Evolutionary conservation across 805 yeast species (phyloP), one percentile per base, ranked within the genome.

Genomic region (Komagataella populi): DNA sequence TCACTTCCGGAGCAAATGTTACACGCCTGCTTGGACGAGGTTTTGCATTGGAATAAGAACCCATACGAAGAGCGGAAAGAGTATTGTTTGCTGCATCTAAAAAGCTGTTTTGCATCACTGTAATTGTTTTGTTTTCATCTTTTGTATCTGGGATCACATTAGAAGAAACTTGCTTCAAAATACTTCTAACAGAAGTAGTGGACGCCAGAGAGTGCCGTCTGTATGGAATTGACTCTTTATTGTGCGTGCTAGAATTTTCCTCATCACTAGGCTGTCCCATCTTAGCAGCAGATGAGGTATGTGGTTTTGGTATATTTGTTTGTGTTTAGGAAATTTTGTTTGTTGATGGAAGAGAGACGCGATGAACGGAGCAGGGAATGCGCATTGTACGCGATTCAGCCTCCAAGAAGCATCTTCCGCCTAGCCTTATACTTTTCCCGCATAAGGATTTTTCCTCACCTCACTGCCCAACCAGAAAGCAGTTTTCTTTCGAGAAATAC

Each of bases 1-100:
- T 81, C 0, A 81, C 87, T 56, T 81, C 86, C 1, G 85, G 85
- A 0, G 90, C 90, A 70, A 85, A 85, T 4, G 88, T 81, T 4
- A 85, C 91, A 23, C 91, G 65, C 52, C 91, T 30, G 39, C 39
- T 30, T 10, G 39, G 39, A 30, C 39, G 39, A 30, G 39, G n/a
- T 14, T 30, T 30, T 10, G 14, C 14, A 4, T 30, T 30, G n/a
- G 39, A 30, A 10, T 8, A 30, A 5, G 39, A 30, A 5, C 39
- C 39, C 39, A 10, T 30, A 30, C 39, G n/a, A 30, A 30, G 39
- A 30, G 39, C 14, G 14, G 39, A 30, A 30, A 30, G 39, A 6
- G 39, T 14, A 5, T 30, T 30, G 39, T 12, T 30, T 2, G 39
- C 8, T 30, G 14, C 39, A 30, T 30, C 39, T 8, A 30, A 30